Conservation (phyloP, 2,329 filamentous ascomycete species). For the Fusarium heterosporum region DNA sequence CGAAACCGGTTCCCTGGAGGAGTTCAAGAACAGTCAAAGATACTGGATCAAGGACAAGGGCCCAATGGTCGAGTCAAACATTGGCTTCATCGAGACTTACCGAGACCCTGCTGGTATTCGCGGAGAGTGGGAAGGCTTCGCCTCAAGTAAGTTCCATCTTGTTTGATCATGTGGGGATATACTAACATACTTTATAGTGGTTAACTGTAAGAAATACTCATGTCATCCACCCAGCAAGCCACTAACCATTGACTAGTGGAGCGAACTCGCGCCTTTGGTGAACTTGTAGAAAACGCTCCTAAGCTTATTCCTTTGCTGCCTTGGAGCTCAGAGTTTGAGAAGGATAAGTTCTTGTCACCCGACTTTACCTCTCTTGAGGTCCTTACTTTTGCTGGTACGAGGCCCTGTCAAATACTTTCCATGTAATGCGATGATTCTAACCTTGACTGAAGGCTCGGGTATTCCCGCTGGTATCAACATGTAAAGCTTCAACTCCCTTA, state of each 20-base stretch:
- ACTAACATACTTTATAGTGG: conserved; percentile 57
- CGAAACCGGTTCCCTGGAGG: conserved; percentile 76
- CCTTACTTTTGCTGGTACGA: conserved; percentile 72
- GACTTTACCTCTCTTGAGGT: conserved; percentile 97
- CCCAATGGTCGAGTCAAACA: conserved; percentile 81
- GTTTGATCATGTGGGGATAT: background rate
- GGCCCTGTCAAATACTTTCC: background rate
- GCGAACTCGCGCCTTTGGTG: conserved; percentile 86
- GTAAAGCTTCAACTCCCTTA: conserved; percentile 42
- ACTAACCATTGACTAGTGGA: conserved; percentile 65
- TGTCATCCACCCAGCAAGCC: background rate
- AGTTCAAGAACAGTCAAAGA: conserved; percentile 83
- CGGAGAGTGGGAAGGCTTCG: conserved; percentile 89
- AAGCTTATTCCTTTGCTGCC: conserved; percentile 88
- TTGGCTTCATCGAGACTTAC: conserved; percentile 89
- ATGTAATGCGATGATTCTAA: conserved; percentile 50
- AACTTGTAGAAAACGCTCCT: conserved; percentile 84
- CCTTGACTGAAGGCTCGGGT: conserved; percentile 60
- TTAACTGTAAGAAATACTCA: conserved; percentile 69
- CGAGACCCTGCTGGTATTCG: conserved; percentile 83
- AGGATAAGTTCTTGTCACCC: conserved; percentile 93
- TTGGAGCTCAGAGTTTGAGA: conserved; percentile 91
- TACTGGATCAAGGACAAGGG: conserved; percentile 87
- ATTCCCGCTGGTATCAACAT: conserved; percentile 78
- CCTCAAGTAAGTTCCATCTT: conserved; percentile 61